These are phyloP conservation scores for Sphaerobolus stellatus DNA, from an alignment of 1,284 basidiomycete species.

Conservation along the genomic window DNA sequence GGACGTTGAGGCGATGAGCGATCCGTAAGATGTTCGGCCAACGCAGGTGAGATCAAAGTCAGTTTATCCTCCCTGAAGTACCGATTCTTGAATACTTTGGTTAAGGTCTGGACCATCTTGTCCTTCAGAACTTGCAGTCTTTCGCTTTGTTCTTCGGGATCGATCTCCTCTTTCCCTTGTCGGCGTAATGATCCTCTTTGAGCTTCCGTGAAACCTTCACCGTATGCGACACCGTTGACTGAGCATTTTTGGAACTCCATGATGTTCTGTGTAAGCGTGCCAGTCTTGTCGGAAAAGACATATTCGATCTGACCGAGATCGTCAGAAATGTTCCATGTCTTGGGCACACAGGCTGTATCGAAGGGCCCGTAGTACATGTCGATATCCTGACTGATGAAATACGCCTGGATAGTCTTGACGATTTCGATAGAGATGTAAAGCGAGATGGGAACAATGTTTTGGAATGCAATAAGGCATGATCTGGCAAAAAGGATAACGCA, in stretches of 20 bases:
- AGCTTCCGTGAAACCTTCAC: conserved; percentile 93
- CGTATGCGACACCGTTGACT: conserved; percentile 80
- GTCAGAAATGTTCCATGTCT: conserved; percentile 98
- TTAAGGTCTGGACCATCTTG: conserved; percentile 78
- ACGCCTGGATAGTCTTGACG: conserved; percentile 97
- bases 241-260: conserved; percentile 99
- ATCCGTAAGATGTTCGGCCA: conserved; percentile 76
- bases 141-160: conserved; percentile 68
- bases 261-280: conserved; percentile 92
- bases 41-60: conserved; percentile 84
- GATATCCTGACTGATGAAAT: conserved; percentile 94
- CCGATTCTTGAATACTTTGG: conserved; percentile 83
- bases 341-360: conserved; percentile 89
- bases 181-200: conserved; percentile 89
- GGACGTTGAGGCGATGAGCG: conserved; percentile 59
- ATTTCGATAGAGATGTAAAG: conserved; percentile 98
- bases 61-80: conserved; percentile 81
- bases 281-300: conserved; percentile 97
- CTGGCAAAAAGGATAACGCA: too few species aligned
- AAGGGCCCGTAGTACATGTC: conserved; percentile 95
- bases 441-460: conserved; percentile 97
- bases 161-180: conserved; percentile 67
- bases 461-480: conserved; percentile 90
- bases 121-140: conserved; percentile 69
- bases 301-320: conserved; percentile 98